These are phyloP conservation scores for Aspergillus sp. DNA, from an alignment of 2,329 filamentous ascomycete genomes.

Conservation along the genomic window DNA sequence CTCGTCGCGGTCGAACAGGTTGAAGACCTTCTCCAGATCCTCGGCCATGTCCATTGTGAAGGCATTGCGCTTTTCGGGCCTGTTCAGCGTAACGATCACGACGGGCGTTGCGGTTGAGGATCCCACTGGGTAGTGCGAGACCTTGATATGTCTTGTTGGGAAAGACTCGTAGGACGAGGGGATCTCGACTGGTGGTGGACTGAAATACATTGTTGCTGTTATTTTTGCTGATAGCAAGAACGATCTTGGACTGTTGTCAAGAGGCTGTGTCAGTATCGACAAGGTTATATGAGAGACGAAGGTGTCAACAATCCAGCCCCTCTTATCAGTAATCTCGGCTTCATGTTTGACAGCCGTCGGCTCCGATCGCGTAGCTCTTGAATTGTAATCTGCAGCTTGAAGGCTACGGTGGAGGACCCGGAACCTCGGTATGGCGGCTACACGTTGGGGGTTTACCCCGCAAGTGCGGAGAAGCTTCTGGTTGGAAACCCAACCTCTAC, in stretches of 20 bases:
- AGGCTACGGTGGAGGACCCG: background rate
- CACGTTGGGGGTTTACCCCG: conserved; percentile 1
- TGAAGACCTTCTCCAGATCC: conserved; percentile 41
- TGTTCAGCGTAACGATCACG: conserved; percentile 53
- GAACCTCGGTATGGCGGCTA: conserved; percentile 12
- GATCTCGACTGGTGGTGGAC: conserved; percentile 17
- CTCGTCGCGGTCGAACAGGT: conserved; percentile 51
- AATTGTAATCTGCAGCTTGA: background rate
- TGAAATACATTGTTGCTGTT: conserved; percentile 7
- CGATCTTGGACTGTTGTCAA: background rate
- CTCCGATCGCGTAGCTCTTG: background rate
- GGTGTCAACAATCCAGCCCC: background rate
- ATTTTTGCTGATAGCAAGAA: background rate
- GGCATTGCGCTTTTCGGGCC: conserved; percentile 60
- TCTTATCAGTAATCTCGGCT: background rate
- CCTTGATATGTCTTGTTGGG: conserved; percentile 31
- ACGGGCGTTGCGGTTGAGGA: conserved; percentile 53
- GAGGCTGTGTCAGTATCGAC: background rate
- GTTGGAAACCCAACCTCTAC: background rate
- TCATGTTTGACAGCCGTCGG: background rate
- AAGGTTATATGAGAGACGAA: background rate
- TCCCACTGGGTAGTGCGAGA: conserved; percentile 39
- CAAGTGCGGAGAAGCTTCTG: background rate
- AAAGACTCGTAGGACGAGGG: conserved; percentile 38
- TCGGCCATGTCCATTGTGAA: conserved; percentile 54